A percentile compares a stretch with the other conserved stretches of the same genome.
These are phyloP conservation scores for Eucalyptus polyanthemos DNA, from an alignment of 345 rosid species.

Conservation along the genomic window DNA sequence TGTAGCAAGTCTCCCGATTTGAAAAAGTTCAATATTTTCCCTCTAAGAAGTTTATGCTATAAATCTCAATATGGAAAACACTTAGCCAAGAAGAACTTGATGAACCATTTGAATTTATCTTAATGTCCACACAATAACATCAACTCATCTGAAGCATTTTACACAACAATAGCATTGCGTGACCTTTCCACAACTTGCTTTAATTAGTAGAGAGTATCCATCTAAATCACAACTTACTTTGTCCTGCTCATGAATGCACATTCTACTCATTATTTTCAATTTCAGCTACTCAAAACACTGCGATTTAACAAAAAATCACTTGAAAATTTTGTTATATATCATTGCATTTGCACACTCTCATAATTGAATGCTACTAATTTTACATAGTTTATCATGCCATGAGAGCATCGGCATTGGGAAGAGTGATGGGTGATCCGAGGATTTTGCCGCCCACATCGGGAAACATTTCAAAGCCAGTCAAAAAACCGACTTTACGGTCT, in stretches of 20 bases:
- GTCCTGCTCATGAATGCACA: background rate
- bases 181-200: background rate
- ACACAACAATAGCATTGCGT: background rate
- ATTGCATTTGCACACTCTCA: background rate
- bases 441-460: conserved; percentile 69
- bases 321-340: background rate
- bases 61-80: too few species aligned
- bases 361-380: background rate
- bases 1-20: too few species aligned
- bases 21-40: background rate
- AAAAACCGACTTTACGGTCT: conserved; percentile 21
- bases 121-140: background rate
- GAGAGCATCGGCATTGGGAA: conserved; percentile 60
- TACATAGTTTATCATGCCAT: conserved; percentile 3
- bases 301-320: background rate
- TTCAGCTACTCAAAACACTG: background rate
- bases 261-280: background rate
- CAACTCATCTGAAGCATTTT: background rate
- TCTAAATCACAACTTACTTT: background rate
- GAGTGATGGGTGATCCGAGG: conserved; percentile 45
- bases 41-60: background rate
- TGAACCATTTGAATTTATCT: background rate
- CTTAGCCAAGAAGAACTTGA: too few species aligned
- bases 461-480: conserved; percentile 29
- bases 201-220: background rate